Percentiles rank a stretch among this genome's conserved stretches.
Conservation (phyloP, 225 moss, liverwort and hornwort genomes). For the Climacium dendroides region DNA sequence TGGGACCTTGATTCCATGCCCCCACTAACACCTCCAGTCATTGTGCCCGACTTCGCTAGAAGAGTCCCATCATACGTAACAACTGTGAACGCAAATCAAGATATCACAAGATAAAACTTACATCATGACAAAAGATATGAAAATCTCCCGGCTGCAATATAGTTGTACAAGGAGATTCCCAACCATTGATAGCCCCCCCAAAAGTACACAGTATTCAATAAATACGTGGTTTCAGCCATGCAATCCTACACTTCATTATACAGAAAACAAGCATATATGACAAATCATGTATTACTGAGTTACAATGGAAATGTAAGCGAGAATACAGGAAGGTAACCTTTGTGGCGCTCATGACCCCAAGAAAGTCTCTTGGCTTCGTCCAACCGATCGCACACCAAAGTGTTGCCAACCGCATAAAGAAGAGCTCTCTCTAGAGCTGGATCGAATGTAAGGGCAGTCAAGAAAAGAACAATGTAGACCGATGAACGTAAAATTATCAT, state of each 20-base stretch:
- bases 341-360: conserved; percentile 83
- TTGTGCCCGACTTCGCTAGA: conserved; percentile 74
- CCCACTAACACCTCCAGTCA: conserved; percentile 88
- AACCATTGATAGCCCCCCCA: not conserved
- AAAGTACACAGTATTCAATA: not conserved
- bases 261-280: not conserved
- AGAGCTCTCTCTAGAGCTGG: conserved; percentile 73
- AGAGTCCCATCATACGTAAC: conserved; percentile 82
- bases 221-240: not conserved
- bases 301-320: not conserved
- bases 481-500: not conserved
- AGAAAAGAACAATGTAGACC: not conserved
- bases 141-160: not conserved
- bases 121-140: not conserved
- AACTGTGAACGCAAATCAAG: conserved; percentile 19
- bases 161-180: not conserved
- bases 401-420: conserved; percentile 81
- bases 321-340: conserved; percentile 29
- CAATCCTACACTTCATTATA: not conserved
- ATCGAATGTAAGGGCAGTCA: conserved; percentile 67
- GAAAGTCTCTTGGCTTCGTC: conserved; percentile 76
- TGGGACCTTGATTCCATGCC: conserved; percentile 91
- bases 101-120: not conserved
- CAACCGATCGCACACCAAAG: conserved; percentile 71
- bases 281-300: not conserved